Evolutionary conservation across 768 basidiomycete genomes (phyloP).

Genomic region (Kwoniella pini): DNA sequence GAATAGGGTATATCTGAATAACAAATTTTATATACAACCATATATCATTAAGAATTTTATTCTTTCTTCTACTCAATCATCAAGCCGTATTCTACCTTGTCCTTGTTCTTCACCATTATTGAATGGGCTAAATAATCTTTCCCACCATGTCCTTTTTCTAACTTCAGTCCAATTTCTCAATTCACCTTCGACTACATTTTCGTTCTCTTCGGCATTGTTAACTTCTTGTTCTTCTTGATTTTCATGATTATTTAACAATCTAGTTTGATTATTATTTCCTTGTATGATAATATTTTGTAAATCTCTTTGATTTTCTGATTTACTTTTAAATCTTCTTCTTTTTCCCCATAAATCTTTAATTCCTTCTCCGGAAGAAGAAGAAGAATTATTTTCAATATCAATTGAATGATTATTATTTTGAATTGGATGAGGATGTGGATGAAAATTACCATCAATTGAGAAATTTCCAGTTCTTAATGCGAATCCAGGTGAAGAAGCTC

Average conservation of each 20-base stretch:
- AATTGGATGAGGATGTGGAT: neutral
- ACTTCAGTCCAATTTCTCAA: conserved; percentile 11
- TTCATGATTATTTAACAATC: neutral
- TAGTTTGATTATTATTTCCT: conserved; percentile 15
- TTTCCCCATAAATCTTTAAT: neutral
- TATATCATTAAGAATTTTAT: no score
- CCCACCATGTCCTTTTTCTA: conserved; percentile 17
- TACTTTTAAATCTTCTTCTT: conserved; percentile 18
- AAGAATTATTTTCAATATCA: neutral
- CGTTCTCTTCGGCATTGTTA: neutral
- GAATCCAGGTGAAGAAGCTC: conserved; percentile 54
- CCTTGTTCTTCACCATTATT: neutral
- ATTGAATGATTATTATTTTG: neutral
- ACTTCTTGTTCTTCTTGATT: neutral
- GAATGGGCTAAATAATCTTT: conserved; percentile 17
- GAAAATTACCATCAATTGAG: conserved; percentile 14
- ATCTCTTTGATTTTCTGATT: conserved; percentile 35
- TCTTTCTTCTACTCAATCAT: no score
- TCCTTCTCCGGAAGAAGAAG: no score
- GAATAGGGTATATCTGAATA: no score
- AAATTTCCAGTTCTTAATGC: conserved; percentile 37
- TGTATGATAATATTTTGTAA: conserved; percentile 34
- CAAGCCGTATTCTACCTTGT: neutral
- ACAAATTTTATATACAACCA: no score
- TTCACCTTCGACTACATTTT: conserved; percentile 10